Percentiles rank a stretch among this genome's conserved stretches.
These are phyloP conservation scores for Botrytis elliptica DNA, from an alignment of 2,329 filamentous ascomycete genomes.

Conservation along the genomic window DNA sequence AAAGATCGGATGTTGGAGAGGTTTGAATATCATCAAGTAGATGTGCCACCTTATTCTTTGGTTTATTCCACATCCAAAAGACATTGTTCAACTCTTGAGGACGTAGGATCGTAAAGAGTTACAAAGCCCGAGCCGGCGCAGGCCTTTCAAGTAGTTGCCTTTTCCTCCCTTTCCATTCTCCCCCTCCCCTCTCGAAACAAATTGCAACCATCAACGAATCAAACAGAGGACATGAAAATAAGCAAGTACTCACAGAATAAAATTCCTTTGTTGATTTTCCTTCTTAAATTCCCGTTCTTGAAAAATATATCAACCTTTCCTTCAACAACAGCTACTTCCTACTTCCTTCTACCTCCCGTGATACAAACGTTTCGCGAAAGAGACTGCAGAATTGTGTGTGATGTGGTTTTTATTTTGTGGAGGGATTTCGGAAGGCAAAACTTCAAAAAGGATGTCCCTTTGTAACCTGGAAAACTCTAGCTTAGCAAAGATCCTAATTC, in stretches of 20 bases:
- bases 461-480: slow-evolving; percentile 16
- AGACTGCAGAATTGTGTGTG: slow-evolving; percentile 31
- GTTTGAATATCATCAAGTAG: slow-evolving; percentile 21
- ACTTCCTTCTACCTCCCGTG: slow-evolving; percentile 38
- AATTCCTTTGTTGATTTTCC: slow-evolving; percentile 6
- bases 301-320: slow-evolving; percentile 32
- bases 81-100: background rate
- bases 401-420: slow-evolving; percentile 19
- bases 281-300: slow-evolving; percentile 26
- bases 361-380: slow-evolving; percentile 32
- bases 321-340: slow-evolving; percentile 33
- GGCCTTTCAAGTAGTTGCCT: background rate
- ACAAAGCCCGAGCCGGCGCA: background rate
- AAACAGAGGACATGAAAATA: background rate
- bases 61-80: background rate
- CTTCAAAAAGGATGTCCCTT: slow-evolving; percentile 14
- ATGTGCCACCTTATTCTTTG: slow-evolving; percentile 28
- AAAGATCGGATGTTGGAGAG: slow-evolving; percentile 19
- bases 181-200: background rate
- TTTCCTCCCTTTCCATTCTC: background rate
- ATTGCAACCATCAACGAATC: background rate
- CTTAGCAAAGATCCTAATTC: slow-evolving; percentile 5
- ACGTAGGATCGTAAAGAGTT: background rate
- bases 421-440: slow-evolving; percentile 19
- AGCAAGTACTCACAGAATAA: slow-evolving; percentile 4